phyloP scores from a whole-genome alignment of 352 stramenopile species.

The Globisporangium middletonii region DNA sequence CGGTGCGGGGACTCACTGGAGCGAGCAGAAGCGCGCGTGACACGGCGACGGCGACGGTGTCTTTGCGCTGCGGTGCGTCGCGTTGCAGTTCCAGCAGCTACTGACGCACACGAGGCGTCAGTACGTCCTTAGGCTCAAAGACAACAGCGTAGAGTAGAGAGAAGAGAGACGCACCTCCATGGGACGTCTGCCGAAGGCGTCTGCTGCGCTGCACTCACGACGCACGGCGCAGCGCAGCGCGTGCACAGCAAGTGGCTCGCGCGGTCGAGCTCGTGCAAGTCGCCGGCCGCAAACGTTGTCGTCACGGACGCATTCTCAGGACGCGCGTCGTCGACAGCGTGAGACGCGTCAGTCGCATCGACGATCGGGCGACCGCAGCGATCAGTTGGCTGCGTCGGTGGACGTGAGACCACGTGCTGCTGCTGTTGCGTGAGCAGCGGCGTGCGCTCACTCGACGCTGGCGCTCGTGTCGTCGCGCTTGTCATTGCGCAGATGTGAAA shows the following conservation, averaged over 20 bases:
- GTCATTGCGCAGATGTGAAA: no score
- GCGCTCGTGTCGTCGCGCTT: no score
- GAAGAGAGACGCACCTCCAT: neutral
- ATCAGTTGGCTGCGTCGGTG: neutral
- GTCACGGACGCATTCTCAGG: neutral
- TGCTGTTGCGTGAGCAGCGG: slow-evolving; percentile 5
- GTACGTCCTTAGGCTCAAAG: neutral
- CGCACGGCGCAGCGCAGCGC: slow-evolving; percentile 7
- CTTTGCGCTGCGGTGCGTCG: slow-evolving; percentile 5
- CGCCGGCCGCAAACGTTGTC: neutral
- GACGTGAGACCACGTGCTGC: neutral
- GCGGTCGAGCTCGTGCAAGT: slow-evolving; percentile 4
- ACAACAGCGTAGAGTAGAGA: neutral
- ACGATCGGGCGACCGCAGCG: slow-evolving; percentile 4
- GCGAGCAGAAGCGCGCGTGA: neutral
- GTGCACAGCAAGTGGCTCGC: slow-evolving; percentile 2
- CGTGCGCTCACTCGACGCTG: slow-evolving; percentile 2
- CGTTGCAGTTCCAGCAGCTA: slow-evolving; percentile 9
- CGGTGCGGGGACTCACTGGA: neutral
- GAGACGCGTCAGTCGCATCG: neutral
- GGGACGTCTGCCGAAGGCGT: no score
- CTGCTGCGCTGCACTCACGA: neutral
- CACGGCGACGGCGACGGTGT: neutral
- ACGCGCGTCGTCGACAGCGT: no score
- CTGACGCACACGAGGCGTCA: neutral